Percentiles rank a stretch among this genome's conserved stretches.
phyloP scores from a whole-genome alignment of 139 green algal genomes.

The Nannochloris sp. region DNA sequence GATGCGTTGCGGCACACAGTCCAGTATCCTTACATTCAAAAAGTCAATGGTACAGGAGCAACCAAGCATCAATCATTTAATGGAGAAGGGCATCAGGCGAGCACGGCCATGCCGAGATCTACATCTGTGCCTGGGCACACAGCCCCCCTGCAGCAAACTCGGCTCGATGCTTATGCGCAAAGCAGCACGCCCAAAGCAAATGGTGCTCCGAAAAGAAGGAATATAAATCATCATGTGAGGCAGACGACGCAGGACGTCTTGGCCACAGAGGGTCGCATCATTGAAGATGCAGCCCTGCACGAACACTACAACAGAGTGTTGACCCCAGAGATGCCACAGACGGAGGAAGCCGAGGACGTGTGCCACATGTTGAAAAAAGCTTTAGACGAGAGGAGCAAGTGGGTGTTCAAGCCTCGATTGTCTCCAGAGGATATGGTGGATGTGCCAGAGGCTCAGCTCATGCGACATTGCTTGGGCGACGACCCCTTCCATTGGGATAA shows the following conservation, averaged over 20 bases:
- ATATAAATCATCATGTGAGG: neutral
- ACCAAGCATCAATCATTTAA: neutral
- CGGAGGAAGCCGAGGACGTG: conserved; percentile 69
- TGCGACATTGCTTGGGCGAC: conserved; percentile 33
- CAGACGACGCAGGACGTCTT: conserved; percentile 21
- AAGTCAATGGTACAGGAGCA: neutral
- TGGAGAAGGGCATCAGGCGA: neutral
- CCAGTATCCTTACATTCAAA: neutral
- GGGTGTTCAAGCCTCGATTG: conserved; percentile 62
- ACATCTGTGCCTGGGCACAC: too few relatives aligned
- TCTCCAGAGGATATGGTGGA: conserved; percentile 23
- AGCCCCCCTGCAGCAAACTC: too few relatives aligned
- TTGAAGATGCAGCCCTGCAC: conserved; percentile 52
- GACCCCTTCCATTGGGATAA: conserved; percentile 59
- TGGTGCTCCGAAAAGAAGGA: too few relatives aligned
- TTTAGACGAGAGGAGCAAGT: conserved; percentile 73
- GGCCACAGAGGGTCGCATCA: conserved; percentile 31
- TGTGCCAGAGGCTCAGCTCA: conserved; percentile 49
- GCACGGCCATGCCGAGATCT: too few relatives aligned
- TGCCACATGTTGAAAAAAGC: conserved; percentile 75
- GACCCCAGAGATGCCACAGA: conserved; percentile 44
- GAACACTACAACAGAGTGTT: conserved; percentile 63
- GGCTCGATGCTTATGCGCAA: too few relatives aligned
- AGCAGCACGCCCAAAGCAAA: too few relatives aligned
- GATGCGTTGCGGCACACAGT: conserved; percentile 9